These are phyloP conservation scores for Vitis hybrid DNA, from an alignment of 177 flowering plant species.

Conservation along the genomic window DNA sequence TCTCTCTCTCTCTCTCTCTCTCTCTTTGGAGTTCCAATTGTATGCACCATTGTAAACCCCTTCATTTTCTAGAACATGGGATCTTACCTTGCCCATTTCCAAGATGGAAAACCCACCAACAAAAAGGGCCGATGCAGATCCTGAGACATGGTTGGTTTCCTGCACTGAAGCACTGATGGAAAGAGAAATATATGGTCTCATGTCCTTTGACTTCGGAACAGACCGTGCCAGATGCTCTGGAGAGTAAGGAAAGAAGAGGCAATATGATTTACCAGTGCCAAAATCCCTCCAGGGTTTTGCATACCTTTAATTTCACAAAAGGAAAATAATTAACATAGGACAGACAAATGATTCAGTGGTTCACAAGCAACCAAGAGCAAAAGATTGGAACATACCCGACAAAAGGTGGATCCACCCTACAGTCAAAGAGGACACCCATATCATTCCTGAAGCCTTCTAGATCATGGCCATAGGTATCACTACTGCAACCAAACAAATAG, in stretches of 20 bases:
- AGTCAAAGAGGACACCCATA: constrained; percentile 44
- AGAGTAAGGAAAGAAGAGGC: constrained; percentile 83
- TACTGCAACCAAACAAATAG: constrained; percentile 10
- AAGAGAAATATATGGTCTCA: constrained; percentile 47
- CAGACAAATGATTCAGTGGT: not conserved
- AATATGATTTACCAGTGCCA: constrained; percentile 50
- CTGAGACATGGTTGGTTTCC: constrained; percentile 45
- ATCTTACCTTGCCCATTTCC: constrained; percentile 55
- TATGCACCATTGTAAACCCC: not conserved
- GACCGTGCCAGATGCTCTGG: constrained; percentile 72
- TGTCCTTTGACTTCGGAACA: constrained; percentile 35
- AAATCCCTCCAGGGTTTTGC: constrained; percentile 77
- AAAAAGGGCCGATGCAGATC: constrained; percentile 71
- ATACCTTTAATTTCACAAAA: constrained; percentile 40
- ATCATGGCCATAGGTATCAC: constrained; percentile 29
- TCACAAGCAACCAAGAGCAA: constrained; percentile 4
- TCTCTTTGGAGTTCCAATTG: not conserved
- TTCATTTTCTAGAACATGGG: not conserved
- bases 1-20: too few species aligned
- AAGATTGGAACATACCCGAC: constrained; percentile 55
- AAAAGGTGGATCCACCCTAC: constrained; percentile 73
- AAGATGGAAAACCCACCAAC: constrained; percentile 77
- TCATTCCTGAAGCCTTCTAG: constrained; percentile 24
- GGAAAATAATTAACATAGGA: constrained; percentile 6
- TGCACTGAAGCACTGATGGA: constrained; percentile 51